Percentiles rank a stretch among this genome's conserved stretches.
These are phyloP conservation scores for Rauvolfia tetraphylla DNA, from an alignment of 257 asterid genomes.

Conservation along the genomic window DNA sequence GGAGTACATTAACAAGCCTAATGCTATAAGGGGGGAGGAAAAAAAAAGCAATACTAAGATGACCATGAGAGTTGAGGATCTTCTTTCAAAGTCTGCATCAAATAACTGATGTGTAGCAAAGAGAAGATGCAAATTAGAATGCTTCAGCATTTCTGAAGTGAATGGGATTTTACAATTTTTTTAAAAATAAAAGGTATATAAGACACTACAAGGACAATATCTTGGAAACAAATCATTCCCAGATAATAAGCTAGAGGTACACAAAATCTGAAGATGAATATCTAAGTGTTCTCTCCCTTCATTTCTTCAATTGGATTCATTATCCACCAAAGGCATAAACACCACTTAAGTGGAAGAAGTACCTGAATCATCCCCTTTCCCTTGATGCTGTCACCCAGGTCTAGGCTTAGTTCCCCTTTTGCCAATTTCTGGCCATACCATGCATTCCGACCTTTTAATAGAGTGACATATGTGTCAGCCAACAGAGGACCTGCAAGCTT, in stretches of 20 bases:
- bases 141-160: not conserved
- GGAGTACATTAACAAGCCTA: not conserved
- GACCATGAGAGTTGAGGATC: not conserved
- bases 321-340: not conserved
- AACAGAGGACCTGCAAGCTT: constrained; percentile 91
- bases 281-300: not conserved
- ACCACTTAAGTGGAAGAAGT: constrained; percentile 8
- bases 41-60: not conserved
- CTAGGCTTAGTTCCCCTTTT: constrained; percentile 65
- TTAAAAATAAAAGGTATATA: not conserved
- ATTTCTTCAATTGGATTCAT: not conserved
- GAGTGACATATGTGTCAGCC: constrained; percentile 88
- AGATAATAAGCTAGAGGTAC: not conserved
- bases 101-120: not conserved
- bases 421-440: constrained; percentile 97
- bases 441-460: constrained; percentile 83
- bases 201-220: not conserved
- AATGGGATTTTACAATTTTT: not conserved
- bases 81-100: not conserved
- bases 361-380: constrained; percentile 98
- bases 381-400: constrained; percentile 85
- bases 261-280: not conserved
- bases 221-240: not conserved
- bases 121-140: not conserved
- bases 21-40: not conserved